phyloP scores from a whole-genome alignment of 345 rosid genomes.

The Populus euphratica region DNA sequence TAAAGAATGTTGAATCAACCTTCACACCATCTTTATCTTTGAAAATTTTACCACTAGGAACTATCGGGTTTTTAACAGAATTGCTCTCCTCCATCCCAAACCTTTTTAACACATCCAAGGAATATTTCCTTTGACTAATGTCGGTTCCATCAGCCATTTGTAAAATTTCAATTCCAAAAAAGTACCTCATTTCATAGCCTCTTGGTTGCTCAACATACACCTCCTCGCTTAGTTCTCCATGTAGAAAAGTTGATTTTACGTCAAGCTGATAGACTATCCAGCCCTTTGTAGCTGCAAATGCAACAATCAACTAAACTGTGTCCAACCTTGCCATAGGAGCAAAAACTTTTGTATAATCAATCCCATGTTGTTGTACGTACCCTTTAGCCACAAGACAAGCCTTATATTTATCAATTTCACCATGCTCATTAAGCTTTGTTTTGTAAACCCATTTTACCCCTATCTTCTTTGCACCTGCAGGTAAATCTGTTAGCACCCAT shows the following conservation, averaged over 20 bases:
- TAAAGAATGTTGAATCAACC: not conserved
- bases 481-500: not conserved
- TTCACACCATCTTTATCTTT: not conserved
- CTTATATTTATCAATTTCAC: too few relatives aligned
- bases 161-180: not conserved
- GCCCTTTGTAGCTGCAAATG: not conserved
- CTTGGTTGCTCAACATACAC: too few relatives aligned
- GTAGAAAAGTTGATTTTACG: not conserved
- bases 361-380: too few relatives aligned
- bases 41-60: not conserved
- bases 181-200: not conserved
- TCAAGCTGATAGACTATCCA: not conserved
- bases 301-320: not conserved
- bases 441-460: too few relatives aligned
- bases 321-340: not conserved
- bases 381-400: too few relatives aligned
- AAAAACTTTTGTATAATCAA: too few relatives aligned
- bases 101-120: not conserved
- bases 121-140: not conserved
- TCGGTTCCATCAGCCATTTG: not conserved
- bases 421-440: too few relatives aligned
- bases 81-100: not conserved
- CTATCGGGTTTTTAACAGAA: not conserved
- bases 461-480: not conserved
- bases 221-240: not conserved